phyloP scores from a whole-genome alignment of 2,329 filamentous ascomycete genomes.

The Chrysoporthe austroafricana region DNA sequence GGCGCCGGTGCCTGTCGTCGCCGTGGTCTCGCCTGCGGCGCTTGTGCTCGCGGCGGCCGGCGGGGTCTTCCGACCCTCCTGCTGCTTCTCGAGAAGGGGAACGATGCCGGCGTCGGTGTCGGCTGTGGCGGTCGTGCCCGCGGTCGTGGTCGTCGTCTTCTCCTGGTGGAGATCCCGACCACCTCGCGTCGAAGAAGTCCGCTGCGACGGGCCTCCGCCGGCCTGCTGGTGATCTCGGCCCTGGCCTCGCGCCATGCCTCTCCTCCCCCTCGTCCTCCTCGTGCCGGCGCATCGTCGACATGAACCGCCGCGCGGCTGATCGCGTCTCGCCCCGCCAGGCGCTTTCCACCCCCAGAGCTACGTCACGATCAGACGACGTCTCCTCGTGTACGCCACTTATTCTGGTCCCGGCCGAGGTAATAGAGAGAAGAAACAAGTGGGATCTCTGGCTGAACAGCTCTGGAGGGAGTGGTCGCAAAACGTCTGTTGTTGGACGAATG shows the following conservation, averaged over 20 bases:
- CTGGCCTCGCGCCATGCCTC: neutral
- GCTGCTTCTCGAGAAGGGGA: neutral
- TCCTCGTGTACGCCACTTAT: neutral
- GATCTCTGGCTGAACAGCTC: neutral
- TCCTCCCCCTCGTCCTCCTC: neutral
- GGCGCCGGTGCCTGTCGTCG: neutral
- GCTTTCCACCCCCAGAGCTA: neutral
- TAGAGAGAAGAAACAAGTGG: neutral
- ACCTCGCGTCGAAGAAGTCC: slow-evolving; percentile 21
- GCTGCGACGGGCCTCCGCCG: slow-evolving; percentile 20
- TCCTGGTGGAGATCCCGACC: slow-evolving; percentile 4
- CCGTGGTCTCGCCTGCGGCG: slow-evolving; percentile 9
- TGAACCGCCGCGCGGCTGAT: neutral
- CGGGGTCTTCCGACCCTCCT: neutral
- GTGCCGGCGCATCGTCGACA: neutral
- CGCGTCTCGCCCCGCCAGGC: neutral
- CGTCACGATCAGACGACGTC: neutral
- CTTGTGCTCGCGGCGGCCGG: slow-evolving; percentile 7
- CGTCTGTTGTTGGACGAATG: slow-evolving; percentile 19
- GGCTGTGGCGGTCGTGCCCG: slow-evolving; percentile 6
- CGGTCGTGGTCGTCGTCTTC: neutral
- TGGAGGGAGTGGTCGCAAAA: neutral
- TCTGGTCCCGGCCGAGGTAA: neutral
- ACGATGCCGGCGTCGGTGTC: neutral
- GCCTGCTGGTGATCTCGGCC: slow-evolving; percentile 17